phyloP scores from a whole-genome alignment of 164 flowering plant genomes.

The Magnolia officinalis region DNA sequence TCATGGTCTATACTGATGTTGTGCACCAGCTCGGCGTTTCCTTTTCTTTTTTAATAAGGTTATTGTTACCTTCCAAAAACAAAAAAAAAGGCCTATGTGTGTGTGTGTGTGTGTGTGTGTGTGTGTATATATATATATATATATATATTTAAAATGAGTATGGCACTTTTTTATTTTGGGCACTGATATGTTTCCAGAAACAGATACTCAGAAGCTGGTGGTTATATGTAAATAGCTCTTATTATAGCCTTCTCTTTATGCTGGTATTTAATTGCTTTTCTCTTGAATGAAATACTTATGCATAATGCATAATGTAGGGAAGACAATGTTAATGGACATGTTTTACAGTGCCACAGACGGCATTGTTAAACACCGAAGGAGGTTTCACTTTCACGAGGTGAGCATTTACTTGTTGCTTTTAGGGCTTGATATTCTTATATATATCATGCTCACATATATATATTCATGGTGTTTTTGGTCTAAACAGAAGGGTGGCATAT shows the following conservation, averaged over 20 bases:
- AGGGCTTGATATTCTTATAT: not conserved
- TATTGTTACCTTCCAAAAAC: too few species aligned
- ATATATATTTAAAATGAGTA: too few species aligned
- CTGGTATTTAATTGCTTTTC: not conserved
- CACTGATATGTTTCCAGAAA: too few species aligned
- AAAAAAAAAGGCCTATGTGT: too few species aligned
- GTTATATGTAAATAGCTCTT: not conserved
- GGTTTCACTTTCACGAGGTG: conserved; percentile 97
- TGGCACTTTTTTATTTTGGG: not conserved
- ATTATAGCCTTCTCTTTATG: not conserved
- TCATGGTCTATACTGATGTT: too few species aligned
- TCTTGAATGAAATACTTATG: not conserved
- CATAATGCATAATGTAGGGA: conserved; percentile 43
- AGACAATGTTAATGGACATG: conserved; percentile 99
- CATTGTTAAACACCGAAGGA: conserved; percentile 69
- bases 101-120: too few species aligned
- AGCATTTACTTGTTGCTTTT: conserved; percentile 10
- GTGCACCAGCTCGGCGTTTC: too few species aligned
- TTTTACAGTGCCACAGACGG: conserved; percentile 83
- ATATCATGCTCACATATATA: not conserved
- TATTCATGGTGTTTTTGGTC: not conserved
- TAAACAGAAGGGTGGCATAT: not conserved
- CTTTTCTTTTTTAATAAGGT: too few species aligned
- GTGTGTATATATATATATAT: too few species aligned
- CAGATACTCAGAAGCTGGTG: not conserved